Evolutionary conservation across 202 grass and related monocot genomes (phyloP).

Genomic region (Tripidium arundinaceum): DNA sequence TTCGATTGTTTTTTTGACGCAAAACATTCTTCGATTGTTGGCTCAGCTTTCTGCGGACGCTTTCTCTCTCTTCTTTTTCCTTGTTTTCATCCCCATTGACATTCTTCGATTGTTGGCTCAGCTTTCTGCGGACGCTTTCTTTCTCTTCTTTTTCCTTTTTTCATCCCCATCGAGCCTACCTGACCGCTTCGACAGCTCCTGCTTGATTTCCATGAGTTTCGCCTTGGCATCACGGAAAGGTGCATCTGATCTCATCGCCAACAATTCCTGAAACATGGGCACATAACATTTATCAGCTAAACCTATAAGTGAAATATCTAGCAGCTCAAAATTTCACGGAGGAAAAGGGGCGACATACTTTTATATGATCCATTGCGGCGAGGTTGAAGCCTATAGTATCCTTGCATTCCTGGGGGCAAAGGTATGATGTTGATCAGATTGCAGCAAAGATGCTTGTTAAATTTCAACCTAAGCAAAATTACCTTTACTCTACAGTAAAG

Average conservation of each 20-base stretch:
- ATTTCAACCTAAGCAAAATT: conserved; percentile 9
- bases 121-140: conserved; percentile 40
- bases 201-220: conserved; percentile 75
- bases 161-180: conserved; percentile 39
- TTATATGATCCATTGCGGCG: conserved; percentile 81
- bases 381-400: conserved; percentile 92
- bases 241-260: conserved; percentile 76
- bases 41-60: conserved; percentile 29
- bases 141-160: conserved; percentile 61
- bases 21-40: no score
- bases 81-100: conserved; percentile 36
- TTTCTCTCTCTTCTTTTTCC: conserved; percentile 69
- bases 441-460: not conserved
- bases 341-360: conserved; percentile 31
- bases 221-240: conserved; percentile 84
- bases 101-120: not conserved
- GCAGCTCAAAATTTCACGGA: not conserved
- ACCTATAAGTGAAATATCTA: not conserved
- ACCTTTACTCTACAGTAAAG: conserved; percentile 85
- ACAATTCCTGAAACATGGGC: conserved; percentile 44
- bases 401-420: conserved; percentile 56
- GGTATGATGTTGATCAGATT: not conserved
- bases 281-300: not conserved
- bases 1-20: not conserved
- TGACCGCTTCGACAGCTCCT: conserved; percentile 49